These are phyloP conservation scores for Peniophora sp. DNA, from an alignment of 1,284 basidiomycete genomes.

Conservation along the genomic window DNA sequence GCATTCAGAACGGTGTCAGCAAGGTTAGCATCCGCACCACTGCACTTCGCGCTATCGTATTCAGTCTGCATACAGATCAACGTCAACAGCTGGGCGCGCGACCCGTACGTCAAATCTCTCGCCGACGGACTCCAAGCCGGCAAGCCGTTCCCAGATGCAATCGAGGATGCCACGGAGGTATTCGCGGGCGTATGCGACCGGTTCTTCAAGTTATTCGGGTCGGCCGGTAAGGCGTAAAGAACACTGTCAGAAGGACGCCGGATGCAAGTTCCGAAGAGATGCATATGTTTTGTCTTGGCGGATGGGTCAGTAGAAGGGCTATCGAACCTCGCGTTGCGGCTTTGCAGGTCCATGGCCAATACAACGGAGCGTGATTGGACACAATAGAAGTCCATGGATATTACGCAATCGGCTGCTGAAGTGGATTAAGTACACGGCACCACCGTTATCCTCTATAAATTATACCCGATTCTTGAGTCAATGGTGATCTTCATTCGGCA, in stretches of 20 bases:
- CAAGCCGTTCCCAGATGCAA: constrained; percentile 37
- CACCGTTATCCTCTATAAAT: no score
- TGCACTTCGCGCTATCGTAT: not conserved
- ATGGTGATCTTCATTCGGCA: no score
- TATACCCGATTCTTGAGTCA: no score
- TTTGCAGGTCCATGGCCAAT: no score
- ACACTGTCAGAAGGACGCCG: not conserved
- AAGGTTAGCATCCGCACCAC: constrained; percentile 21
- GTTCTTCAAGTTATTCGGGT: constrained; percentile 34
- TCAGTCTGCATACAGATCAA: constrained; percentile 27
- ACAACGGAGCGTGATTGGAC: no score
- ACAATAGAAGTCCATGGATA: no score
- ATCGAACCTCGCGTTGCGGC: no score
- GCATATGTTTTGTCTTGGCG: no score
- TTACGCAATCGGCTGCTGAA: no score
- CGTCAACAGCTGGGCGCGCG: constrained; percentile 39
- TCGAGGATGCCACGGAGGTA: constrained; percentile 36
- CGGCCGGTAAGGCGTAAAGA: constrained; percentile 29
- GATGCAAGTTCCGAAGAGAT: not conserved
- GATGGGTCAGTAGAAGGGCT: no score
- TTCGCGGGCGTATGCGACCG: constrained; percentile 33
- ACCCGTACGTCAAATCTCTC: constrained; percentile 33
- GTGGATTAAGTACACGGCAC: no score
- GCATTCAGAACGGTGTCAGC: constrained; percentile 37
- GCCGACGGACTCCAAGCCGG: constrained; percentile 20